phyloP scores from a whole-genome alignment of 1,284 basidiomycete genomes.

The Pseudozyma thailandica region DNA sequence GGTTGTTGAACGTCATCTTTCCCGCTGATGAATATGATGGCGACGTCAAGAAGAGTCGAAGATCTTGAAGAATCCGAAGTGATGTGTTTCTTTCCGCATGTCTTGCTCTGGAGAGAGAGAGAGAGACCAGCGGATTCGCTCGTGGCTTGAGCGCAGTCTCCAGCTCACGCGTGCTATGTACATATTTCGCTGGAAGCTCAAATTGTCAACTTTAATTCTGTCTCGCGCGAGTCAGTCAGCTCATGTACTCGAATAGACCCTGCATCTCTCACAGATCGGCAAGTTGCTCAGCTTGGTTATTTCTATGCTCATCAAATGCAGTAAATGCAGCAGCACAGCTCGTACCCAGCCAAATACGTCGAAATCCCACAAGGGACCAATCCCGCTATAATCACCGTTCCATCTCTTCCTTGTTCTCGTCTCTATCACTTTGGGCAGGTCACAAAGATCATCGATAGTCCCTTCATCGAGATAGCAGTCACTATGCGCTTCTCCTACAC shows the following conservation, averaged over 20 bases:
- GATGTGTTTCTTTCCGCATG: neutral
- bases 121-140: neutral
- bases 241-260: constrained; percentile 1
- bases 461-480: neutral
- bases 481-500: constrained; percentile 15
- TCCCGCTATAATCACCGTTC: neutral
- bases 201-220: neutral
- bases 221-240: constrained; percentile 12
- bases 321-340: too few species aligned
- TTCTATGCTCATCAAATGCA: too few species aligned
- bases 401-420: neutral
- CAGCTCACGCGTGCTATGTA: constrained; percentile 10
- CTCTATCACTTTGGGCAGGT: neutral
- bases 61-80: neutral
- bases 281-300: too few species aligned
- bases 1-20: constrained; percentile 58
- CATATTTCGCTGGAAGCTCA: too few species aligned
- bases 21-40: neutral
- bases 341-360: too few species aligned
- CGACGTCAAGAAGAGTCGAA: neutral
- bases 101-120: too few species aligned
- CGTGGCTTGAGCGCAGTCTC: constrained; percentile 16
- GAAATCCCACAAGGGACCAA: too few species aligned
- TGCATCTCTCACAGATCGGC: too few species aligned
- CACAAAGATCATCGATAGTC: neutral